Conservation (phyloP, 169 alveolate species). For the Plasmodium inui region DNA sequence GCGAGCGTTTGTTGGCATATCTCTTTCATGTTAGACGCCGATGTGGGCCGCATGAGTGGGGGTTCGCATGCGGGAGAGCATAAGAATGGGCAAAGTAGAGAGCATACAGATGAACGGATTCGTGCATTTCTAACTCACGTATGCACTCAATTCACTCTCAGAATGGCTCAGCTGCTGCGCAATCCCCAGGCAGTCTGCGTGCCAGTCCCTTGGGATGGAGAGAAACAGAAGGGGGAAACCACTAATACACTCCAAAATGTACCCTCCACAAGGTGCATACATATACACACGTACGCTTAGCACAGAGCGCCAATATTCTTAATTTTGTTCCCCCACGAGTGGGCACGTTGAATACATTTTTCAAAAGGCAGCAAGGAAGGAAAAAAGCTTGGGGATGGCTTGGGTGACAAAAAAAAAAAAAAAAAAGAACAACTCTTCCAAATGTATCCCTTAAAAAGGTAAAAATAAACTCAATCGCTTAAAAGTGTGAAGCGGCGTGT, state of each 20-base stretch:
- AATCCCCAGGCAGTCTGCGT: neutral
- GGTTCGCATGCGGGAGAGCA: neutral
- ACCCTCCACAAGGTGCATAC: neutral
- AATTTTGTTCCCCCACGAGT: neutral
- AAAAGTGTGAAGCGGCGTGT: neutral
- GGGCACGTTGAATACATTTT: neutral
- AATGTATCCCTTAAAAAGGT: neutral
- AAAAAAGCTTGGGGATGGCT: neutral
- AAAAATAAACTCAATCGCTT: neutral
- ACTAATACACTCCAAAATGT: neutral
- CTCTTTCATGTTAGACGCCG: neutral
- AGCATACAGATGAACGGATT: neutral
- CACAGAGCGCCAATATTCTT: neutral
- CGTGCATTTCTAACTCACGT: neutral
- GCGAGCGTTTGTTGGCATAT: neutral
- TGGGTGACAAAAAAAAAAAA: neutral
- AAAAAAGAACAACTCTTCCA: neutral
- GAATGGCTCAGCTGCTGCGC: neutral
- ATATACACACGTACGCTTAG: slow-evolving; percentile 1
- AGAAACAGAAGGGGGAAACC: neutral
- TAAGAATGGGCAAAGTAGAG: neutral
- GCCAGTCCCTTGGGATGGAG: neutral
- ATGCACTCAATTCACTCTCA: neutral
- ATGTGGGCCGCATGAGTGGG: neutral
- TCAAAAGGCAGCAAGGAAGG: neutral